Evolutionary conservation across 164 flowering plant species (phyloP).

Genomic region (Echeveria elegans): DNA sequence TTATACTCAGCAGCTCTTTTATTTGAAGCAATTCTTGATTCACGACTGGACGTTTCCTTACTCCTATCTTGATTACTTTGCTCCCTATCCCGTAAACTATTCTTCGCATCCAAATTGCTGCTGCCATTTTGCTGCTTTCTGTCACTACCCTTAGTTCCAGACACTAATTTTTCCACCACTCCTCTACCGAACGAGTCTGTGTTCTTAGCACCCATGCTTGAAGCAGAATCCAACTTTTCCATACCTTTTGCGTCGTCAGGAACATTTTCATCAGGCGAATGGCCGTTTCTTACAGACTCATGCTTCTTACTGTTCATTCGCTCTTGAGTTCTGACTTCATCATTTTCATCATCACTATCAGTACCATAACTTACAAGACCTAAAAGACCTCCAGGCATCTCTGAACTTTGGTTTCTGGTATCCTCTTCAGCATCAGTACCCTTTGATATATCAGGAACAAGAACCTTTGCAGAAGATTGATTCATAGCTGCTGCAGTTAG

Average conservation of each 20-base stretch:
- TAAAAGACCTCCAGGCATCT: conserved; percentile 52
- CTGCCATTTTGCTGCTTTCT: neutral
- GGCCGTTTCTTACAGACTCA: neutral
- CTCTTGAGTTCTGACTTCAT: conserved; percentile 31
- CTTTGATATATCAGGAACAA: conserved; percentile 37
- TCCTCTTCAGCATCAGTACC: conserved; percentile 27
- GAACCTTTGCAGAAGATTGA: neutral
- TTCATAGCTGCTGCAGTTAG: conserved; percentile 23
- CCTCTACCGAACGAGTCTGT: neutral
- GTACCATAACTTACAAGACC: conserved; percentile 90
- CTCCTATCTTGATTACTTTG: neutral
- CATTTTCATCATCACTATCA: conserved; percentile 67
- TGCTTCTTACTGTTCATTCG: conserved; percentile 13
- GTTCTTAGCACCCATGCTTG: neutral
- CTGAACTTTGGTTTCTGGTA: conserved; percentile 42
- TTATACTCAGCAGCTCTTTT: conserved; percentile 17
- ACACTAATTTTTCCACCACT: neutral
- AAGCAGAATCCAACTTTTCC: neutral
- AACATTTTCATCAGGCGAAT: conserved; percentile 6
- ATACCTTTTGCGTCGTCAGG: neutral
- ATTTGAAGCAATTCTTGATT: neutral
- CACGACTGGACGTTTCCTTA: neutral
- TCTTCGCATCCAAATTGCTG: neutral
- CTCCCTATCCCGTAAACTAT: neutral
- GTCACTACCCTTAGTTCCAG: neutral